These are phyloP conservation scores for Striga asiatica DNA, from an alignment of 257 asterid species.

Conservation along the genomic window DNA sequence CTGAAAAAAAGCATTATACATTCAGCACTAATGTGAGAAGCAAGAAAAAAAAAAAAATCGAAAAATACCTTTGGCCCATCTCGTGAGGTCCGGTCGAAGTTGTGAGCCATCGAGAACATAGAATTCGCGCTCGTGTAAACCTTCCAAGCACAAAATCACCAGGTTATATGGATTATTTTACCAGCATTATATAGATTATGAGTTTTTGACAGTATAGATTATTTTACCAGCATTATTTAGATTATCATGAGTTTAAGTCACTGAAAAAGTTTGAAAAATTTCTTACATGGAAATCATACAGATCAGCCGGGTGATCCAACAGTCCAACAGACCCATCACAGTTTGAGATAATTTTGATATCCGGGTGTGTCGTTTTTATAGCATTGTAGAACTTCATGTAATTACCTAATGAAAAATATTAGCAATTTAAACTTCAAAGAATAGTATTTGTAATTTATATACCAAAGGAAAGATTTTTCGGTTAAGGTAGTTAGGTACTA, in stretches of 20 bases:
- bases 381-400: conserved; percentile 76
- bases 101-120: conserved; percentile 51
- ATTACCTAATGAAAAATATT: too few species aligned
- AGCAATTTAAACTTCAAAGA: too few species aligned
- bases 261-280: neutral
- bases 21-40: conserved; percentile 5
- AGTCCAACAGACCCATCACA: conserved; percentile 58
- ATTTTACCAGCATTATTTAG: neutral
- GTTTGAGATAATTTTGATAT: conserved; percentile 67
- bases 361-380: conserved; percentile 55
- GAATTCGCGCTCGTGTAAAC: conserved; percentile 53
- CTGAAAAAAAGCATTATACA: conserved; percentile 22
- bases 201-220: too few species aligned
- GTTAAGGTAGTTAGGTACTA: conserved; percentile 43
- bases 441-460: neutral
- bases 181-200: neutral
- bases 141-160: conserved; percentile 21
- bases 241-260: neutral
- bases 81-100: conserved; percentile 53
- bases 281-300: conserved; percentile 82
- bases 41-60: neutral
- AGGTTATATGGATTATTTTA: neutral
- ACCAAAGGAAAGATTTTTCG: neutral
- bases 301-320: conserved; percentile 83
- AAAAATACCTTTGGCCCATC: conserved; percentile 67